phyloP scores from a whole-genome alignment of 768 basidiomycete genomes.

The Hericium coralloides region DNA sequence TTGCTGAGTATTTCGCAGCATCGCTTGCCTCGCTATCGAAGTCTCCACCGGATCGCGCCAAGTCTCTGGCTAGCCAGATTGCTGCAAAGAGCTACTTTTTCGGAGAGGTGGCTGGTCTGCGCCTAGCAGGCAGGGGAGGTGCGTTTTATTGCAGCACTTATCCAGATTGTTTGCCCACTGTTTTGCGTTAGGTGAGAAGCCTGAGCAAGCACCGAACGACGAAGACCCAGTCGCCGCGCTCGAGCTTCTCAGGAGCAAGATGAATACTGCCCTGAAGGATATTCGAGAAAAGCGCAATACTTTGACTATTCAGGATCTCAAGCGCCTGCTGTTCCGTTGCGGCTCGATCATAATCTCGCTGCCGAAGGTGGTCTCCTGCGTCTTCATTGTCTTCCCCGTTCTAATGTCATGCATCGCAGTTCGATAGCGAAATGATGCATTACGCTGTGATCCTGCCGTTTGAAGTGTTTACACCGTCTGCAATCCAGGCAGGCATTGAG shows the following conservation, averaged over 20 bases:
- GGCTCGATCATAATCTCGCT: conserved; percentile 72
- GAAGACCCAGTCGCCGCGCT: conserved; percentile 55
- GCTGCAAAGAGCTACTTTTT: conserved; percentile 86
- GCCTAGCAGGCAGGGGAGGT: conserved; percentile 62
- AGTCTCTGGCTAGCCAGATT: conserved; percentile 74
- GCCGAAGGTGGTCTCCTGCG: conserved; percentile 36
- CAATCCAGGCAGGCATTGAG: conserved; percentile 82
- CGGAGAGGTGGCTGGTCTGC: conserved; percentile 78
- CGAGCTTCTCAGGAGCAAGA: conserved; percentile 52
- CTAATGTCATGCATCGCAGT: conserved; percentile 32
- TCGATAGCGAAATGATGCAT: conserved; percentile 78
- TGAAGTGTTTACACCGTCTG: conserved; percentile 78
- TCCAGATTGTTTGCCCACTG: no score
- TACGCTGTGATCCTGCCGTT: conserved; percentile 85
- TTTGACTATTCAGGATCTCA: conserved; percentile 76
- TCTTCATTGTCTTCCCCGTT: background rate
- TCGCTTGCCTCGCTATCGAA: conserved; percentile 45
- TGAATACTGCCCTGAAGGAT: conserved; percentile 56
- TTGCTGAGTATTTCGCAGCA: conserved; percentile 24
- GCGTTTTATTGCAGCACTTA: conserved; percentile 11
- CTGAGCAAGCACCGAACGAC: conserved; percentile 55
- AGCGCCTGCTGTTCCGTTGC: conserved; percentile 79
- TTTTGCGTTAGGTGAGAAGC: conserved; percentile 35
- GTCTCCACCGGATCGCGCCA: conserved; percentile 76
- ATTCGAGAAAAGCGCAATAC: conserved; percentile 64